These are phyloP conservation scores for Fusarium torreyae DNA, from an alignment of 2,329 filamentous ascomycete genomes.

Conservation along the genomic window DNA sequence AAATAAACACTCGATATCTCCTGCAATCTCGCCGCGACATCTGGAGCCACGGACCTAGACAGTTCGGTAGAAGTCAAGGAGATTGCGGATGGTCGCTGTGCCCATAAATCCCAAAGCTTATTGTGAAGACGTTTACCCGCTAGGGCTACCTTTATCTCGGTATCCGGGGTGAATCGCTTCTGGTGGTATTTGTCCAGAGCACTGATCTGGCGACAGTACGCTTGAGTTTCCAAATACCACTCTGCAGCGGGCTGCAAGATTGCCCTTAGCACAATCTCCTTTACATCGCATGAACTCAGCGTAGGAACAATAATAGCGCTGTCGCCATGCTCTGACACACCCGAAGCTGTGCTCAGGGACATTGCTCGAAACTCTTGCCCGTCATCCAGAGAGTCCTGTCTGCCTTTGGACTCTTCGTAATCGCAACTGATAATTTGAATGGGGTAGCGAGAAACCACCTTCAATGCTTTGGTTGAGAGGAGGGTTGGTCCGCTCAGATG, in stretches of 20 bases:
- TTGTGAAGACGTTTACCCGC: background rate
- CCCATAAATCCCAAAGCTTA: slow-evolving; percentile 14
- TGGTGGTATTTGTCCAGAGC: slow-evolving; percentile 14
- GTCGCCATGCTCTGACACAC: background rate
- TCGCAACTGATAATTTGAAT: slow-evolving; percentile 15
- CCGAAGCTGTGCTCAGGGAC: background rate
- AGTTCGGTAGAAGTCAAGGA: background rate
- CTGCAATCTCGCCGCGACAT: background rate
- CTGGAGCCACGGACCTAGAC: background rate
- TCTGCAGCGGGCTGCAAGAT: slow-evolving; percentile 3
- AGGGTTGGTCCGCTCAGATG: slow-evolving; percentile 1
- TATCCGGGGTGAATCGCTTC: slow-evolving; percentile 1
- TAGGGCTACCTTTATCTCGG: slow-evolving; percentile 1
- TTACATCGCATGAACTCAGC: background rate
- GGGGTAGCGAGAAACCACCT: slow-evolving; percentile 6
- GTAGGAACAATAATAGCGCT: background rate
- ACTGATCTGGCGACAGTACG: slow-evolving; percentile 11
- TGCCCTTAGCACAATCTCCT: slow-evolving; percentile 6
- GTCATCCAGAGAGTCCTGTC: background rate
- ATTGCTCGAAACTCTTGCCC: background rate
- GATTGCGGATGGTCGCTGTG: slow-evolving; percentile 3
- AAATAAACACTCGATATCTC: background rate
- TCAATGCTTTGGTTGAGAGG: background rate
- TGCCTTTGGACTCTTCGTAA: slow-evolving; percentile 7
- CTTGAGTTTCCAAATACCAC: slow-evolving; percentile 9